phyloP scores from a whole-genome alignment of 2,329 filamentous ascomycete species.

The Ceratocystis ficicola region DNA sequence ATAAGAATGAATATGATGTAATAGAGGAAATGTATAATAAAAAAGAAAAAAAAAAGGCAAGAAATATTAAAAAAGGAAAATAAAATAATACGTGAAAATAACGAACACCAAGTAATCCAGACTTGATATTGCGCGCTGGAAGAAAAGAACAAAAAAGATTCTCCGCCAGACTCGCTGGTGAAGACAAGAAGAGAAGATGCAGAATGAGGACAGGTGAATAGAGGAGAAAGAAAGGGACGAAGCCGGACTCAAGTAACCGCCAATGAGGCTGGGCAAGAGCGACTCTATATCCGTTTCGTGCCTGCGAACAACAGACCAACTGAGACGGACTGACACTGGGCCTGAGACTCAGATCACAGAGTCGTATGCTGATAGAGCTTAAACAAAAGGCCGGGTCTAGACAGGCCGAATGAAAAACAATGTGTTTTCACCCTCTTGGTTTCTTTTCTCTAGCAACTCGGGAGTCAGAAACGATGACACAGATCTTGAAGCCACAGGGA shows the following conservation, averaged over 20 bases:
- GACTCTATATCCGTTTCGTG: slow-evolving; percentile 12
- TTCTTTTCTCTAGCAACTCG: not conserved
- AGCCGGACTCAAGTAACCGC: slow-evolving; percentile 28
- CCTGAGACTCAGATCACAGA: not conserved
- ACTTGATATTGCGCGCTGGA: slow-evolving; percentile 18
- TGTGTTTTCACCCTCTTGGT: not conserved
- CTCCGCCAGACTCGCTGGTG: slow-evolving; percentile 39
- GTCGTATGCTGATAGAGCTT: not conserved
- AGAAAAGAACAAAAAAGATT: slow-evolving; percentile 23
- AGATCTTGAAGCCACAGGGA: not conserved
- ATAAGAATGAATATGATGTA: slow-evolving; percentile 11
- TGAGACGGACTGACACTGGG: not conserved
- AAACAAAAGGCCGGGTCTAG: not conserved
- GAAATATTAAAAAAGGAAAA: not conserved
- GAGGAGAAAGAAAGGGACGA: slow-evolving; percentile 27
- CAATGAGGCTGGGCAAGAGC: slow-evolving; percentile 27
- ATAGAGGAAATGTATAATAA: slow-evolving; percentile 20
- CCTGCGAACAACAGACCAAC: not conserved
- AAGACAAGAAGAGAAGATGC: slow-evolving; percentile 26
- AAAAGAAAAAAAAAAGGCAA: slow-evolving; percentile 6
- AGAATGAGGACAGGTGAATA: slow-evolving; percentile 25
- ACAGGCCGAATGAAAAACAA: not conserved
- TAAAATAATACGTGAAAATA: slow-evolving; percentile 10
- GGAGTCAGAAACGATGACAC: slow-evolving; percentile 3
- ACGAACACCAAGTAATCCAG: slow-evolving; percentile 23